These are phyloP conservation scores for Hymenoscyphus occultus DNA, from an alignment of 2,329 filamentous ascomycete genomes.

Conservation along the genomic window DNA sequence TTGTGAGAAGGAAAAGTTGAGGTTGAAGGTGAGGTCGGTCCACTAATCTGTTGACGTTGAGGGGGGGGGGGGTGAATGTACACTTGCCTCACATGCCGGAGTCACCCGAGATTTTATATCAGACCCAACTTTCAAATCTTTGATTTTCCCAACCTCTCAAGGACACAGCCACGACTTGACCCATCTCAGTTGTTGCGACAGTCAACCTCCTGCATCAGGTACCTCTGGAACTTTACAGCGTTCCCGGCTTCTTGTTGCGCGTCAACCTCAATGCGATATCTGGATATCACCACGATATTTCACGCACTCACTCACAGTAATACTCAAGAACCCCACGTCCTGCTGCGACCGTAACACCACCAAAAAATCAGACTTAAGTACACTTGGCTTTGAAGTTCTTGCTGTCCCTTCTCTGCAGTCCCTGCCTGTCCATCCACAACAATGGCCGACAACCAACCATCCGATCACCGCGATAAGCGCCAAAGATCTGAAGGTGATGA, in stretches of 20 bases:
- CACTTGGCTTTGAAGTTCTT: not conserved
- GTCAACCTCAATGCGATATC: not conserved
- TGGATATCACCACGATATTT: not conserved
- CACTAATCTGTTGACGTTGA: not conserved
- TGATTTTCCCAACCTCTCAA: not conserved
- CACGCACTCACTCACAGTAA: not conserved
- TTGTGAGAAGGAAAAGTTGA: not conserved
- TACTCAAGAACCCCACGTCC: not conserved
- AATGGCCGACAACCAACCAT: not conserved
- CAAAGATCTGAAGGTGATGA: not conserved
- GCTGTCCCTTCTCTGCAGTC: not conserved
- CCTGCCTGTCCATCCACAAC: not conserved
- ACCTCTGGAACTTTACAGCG: not conserved
- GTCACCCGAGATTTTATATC: too few relatives aligned
- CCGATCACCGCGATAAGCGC: not conserved
- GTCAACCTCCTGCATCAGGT: not conserved
- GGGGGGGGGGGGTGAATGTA: not conserved
- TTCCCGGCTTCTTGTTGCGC: not conserved
- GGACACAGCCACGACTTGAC: not conserved
- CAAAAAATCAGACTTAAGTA: not conserved
- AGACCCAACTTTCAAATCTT: not conserved
- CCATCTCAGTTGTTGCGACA: not conserved
- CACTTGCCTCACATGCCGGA: not conserved
- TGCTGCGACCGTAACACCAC: not conserved
- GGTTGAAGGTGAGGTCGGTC: not conserved